Conservation (phyloP, 2,329 filamentous ascomycete species). For the Penicillium digitatum region DNA sequence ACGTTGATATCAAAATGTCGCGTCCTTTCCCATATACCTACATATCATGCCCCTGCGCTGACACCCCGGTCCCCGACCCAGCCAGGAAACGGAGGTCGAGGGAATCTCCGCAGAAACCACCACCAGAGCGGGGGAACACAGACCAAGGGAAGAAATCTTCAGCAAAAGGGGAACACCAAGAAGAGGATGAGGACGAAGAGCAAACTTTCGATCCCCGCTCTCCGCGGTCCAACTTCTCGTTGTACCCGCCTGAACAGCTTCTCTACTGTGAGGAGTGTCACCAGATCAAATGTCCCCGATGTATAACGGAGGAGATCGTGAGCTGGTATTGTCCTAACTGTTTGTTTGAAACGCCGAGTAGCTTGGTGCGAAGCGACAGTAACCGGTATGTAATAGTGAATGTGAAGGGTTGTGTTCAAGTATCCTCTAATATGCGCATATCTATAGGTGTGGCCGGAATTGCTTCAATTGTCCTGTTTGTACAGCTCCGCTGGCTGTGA, state of each 20-base stretch:
- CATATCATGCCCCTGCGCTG: slow-evolving; percentile 62
- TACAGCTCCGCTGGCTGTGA: slow-evolving; percentile 72
- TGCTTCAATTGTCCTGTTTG: slow-evolving; percentile 95
- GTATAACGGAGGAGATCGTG: slow-evolving; percentile 87
- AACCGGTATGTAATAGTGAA: slow-evolving; percentile 64
- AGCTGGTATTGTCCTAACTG: slow-evolving; percentile 95
- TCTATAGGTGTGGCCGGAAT: slow-evolving; percentile 74
- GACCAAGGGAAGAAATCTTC: slow-evolving; percentile 2
- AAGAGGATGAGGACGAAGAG: slow-evolving; percentile 64
- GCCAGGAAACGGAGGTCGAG: slow-evolving; percentile 38
- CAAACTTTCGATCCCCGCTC: slow-evolving; percentile 81
- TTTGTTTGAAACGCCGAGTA: slow-evolving; percentile 91
- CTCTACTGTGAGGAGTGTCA: slow-evolving; percentile 98
- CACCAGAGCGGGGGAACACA: slow-evolving; percentile 18
- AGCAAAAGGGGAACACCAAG: slow-evolving; percentile 27
- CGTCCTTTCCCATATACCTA: slow-evolving; percentile 60
- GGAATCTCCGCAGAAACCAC: slow-evolving; percentile 29
- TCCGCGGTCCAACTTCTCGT: slow-evolving; percentile 79
- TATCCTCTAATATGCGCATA: slow-evolving; percentile 6
- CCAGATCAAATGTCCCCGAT: slow-evolving; percentile 88
- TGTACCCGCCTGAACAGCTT: slow-evolving; percentile 89
- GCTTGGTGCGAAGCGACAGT: slow-evolving; percentile 84
- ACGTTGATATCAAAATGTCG: slow-evolving; percentile 42
- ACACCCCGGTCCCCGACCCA: slow-evolving; percentile 43
- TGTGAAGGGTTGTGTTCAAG: not conserved